phyloP scores from a whole-genome alignment of 345 rosid genomes.

The Pugionium dolabratum region DNA sequence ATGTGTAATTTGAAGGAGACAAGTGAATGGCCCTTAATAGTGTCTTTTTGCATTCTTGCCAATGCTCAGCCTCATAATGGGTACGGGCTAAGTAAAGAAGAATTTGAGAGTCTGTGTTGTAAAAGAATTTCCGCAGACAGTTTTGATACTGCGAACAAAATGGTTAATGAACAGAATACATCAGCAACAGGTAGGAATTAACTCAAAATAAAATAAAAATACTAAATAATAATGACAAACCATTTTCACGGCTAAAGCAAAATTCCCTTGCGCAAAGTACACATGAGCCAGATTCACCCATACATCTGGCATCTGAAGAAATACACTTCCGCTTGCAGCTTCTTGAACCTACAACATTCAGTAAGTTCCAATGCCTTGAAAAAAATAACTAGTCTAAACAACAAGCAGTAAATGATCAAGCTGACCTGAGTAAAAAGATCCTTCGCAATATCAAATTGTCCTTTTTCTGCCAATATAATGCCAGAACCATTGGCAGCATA shows the following conservation, averaged over 20 bases:
- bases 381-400: slow-evolving; percentile 17
- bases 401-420: slow-evolving; percentile 23
- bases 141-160: slow-evolving; percentile 80
- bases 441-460: slow-evolving; percentile 92
- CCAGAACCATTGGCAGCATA: slow-evolving; percentile 99
- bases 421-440: slow-evolving; percentile 90
- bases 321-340: slow-evolving; percentile 97
- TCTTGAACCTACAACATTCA: slow-evolving; percentile 76
- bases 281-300: slow-evolving; percentile 99
- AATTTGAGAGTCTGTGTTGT: slow-evolving; percentile 86
- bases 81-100: slow-evolving; percentile 95
- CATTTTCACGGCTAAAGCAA: slow-evolving; percentile 95
- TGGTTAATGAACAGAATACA: slow-evolving; percentile 4
- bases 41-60: slow-evolving; percentile 99
- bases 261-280: slow-evolving; percentile 95
- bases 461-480: slow-evolving; percentile 93
- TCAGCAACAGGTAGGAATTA: slow-evolving; percentile 12
- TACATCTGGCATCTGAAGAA: slow-evolving; percentile 96
- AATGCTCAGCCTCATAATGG: slow-evolving; percentile 98
- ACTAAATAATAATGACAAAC: slow-evolving; percentile 42
- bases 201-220: background rate
- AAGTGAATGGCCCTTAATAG: slow-evolving; percentile 90
- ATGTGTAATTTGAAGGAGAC: slow-evolving; percentile 86
- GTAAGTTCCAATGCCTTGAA: slow-evolving; percentile 21
- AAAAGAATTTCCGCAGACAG: slow-evolving; percentile 89